Conservation (phyloP, 805 yeast genomes). For the Lipomyces sp. region DNA sequence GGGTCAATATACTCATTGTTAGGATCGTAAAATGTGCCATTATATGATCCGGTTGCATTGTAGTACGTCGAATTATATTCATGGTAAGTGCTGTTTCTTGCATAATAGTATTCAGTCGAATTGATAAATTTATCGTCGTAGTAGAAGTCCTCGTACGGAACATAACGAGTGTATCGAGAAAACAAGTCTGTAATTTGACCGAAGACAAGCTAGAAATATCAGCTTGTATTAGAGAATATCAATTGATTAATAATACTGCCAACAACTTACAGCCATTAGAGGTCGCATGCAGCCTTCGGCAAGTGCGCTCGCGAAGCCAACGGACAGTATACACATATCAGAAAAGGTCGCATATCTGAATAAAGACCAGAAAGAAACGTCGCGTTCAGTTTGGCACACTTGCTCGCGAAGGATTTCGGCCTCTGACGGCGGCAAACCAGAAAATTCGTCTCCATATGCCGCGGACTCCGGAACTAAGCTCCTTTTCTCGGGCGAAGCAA, state of each 20-base stretch:
- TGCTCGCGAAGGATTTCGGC: slow-evolving; percentile 39
- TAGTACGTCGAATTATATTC: slow-evolving; percentile 8
- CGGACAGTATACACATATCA: slow-evolving; percentile 34
- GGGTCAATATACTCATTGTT: slow-evolving; percentile 15
- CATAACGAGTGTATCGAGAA: slow-evolving; percentile 32
- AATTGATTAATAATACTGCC: not conserved
- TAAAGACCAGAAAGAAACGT: slow-evolving; percentile 33
- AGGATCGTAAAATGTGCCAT: slow-evolving; percentile 6
- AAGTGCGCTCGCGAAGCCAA: slow-evolving; percentile 38
- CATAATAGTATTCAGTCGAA: slow-evolving; percentile 36
- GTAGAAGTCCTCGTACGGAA: slow-evolving; percentile 35
- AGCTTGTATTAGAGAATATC: slow-evolving; percentile 19
- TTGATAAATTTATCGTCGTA: slow-evolving; percentile 36
- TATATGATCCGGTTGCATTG: slow-evolving; percentile 1
- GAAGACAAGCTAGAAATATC: slow-evolving; percentile 41
- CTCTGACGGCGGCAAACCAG: slow-evolving; percentile 35
- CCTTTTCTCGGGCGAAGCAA: not conserved
- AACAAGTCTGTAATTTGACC: slow-evolving; percentile 42
- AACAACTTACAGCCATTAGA: slow-evolving; percentile 26
- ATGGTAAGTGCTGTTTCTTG: slow-evolving; percentile 7
- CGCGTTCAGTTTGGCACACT: slow-evolving; percentile 28
- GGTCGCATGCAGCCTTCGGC: slow-evolving; percentile 44
- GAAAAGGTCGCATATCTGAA: slow-evolving; percentile 38
- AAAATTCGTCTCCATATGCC: slow-evolving; percentile 19
- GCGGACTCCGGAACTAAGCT: slow-evolving; percentile 2